Base-by-base conservation (phyloP, 1,284 basidiomycete genomes). In the Hemileccinum hortonii region DNA sequence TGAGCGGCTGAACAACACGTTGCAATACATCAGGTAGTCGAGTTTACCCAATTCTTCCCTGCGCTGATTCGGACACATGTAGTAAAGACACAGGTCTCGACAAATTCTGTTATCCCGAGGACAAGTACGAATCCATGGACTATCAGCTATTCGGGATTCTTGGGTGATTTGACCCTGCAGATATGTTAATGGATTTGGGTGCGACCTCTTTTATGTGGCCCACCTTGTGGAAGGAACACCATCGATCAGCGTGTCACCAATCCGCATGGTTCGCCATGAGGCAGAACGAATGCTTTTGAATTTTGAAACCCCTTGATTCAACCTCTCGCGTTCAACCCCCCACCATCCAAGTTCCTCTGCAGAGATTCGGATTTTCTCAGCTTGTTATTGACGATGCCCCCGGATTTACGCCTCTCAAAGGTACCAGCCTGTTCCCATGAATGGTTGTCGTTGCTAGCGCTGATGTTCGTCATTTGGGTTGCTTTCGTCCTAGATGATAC, bases 261-360 rank as follows among this genome's bases (percentile, higher is more conserved):
- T 37, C 62, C 55, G 58, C 62, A 63, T 62, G 54, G 59, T 50
- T 33, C 2, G 47, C 63, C 65, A 64, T 54, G 62, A 64, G 65
- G 62, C 60, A 38, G 32, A 35, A 40, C 50, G 50, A 40, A 49
- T 46, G 33, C 29, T 26, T n/a, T n/a, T n/a, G n/a, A n/a, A n/a
- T n/a, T n/a, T 43, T 19, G 36, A 21, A 37, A 38, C 61, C 49
- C 32, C 50, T 42, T 38, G 41, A 41, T 48, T 33, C 49, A 45
- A 19, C 52, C 41, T 22, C 41, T 39, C 30, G 26, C 46, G 16
- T 53, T 26, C 44, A 46, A 49, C 52, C 50, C 39, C 26, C 49
- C 58, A 47, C 39, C 50, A 26, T 43, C 42, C 50, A 29, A 47
- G 43, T 43, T 41, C 19, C 39, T 48, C 42, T 54, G 36, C 46